phyloP scores from a whole-genome alignment of 768 basidiomycete species.

The Trichaptum fuscoviolaceum region DNA sequence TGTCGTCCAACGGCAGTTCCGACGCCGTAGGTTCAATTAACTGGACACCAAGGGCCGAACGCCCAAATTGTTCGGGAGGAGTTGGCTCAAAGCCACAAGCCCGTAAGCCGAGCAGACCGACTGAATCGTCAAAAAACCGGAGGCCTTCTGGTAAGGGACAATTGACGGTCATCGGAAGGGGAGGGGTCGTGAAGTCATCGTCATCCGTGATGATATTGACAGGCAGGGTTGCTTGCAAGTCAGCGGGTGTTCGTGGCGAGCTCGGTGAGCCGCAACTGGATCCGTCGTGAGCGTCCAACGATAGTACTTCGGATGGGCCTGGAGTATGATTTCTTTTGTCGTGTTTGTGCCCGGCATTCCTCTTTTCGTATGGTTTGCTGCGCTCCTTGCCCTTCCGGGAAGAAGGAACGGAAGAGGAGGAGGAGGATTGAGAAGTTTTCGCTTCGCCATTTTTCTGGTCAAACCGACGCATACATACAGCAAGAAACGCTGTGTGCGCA shows the following conservation, averaged over 20 bases:
- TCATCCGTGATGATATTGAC: too few relatives aligned
- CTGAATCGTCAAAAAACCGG: too few relatives aligned
- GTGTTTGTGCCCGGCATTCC: not conserved
- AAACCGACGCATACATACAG: not conserved
- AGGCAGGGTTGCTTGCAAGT: not conserved
- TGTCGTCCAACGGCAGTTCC: constrained; percentile 19
- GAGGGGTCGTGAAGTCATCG: too few relatives aligned
- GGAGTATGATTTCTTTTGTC: not conserved
- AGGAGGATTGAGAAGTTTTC: not conserved
- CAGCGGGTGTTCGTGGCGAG: not conserved
- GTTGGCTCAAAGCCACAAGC: too few relatives aligned
- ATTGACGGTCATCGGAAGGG: too few relatives aligned
- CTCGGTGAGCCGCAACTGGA: not conserved
- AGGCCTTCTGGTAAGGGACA: not conserved
- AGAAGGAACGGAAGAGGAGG: not conserved
- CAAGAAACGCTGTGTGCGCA: not conserved
- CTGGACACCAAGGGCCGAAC: constrained; percentile 5
- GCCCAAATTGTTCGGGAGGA: not conserved
- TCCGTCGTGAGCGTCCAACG: not conserved
- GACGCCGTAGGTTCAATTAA: constrained; percentile 7
- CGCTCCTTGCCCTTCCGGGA: not conserved
- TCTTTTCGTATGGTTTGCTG: not conserved
- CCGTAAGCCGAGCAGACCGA: not conserved
- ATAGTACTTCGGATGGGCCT: not conserved
- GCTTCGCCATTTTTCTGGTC: not conserved